A percentile compares a stretch with the other conserved stretches of the same genome.
These are phyloP conservation scores for Colletotrichum orbiculare DNA, from an alignment of 2,329 filamentous ascomycete species.

Conservation along the genomic window DNA sequence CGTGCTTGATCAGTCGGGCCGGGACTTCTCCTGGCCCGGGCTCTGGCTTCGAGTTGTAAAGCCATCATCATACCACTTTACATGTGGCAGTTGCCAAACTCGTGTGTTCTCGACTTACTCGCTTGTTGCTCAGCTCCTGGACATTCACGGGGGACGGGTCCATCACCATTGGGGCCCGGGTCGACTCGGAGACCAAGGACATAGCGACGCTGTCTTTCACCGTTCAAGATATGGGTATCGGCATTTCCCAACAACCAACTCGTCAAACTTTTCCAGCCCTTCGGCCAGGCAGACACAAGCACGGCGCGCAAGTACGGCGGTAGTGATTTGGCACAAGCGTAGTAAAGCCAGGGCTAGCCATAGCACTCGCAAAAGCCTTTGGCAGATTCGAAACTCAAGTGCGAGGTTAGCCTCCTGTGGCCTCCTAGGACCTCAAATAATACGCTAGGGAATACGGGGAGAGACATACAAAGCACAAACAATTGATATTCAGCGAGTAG, in stretches of 20 bases:
- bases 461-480: too few species aligned
- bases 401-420: too few species aligned
- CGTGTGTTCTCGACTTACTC: constrained; percentile 21
- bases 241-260: constrained; percentile 86
- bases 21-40: not conserved
- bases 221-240: constrained; percentile 91
- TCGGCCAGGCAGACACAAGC: constrained; percentile 91
- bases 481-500: too few species aligned
- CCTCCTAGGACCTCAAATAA: too few species aligned
- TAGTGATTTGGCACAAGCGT: constrained; percentile 73
- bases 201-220: constrained; percentile 83
- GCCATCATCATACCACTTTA: constrained; percentile 26
- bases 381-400: too few species aligned
- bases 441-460: too few species aligned
- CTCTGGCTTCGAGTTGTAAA: not conserved
- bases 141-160: constrained; percentile 85
- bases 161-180: constrained; percentile 82
- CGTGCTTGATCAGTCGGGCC: not conserved
- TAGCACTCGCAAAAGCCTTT: too few species aligned
- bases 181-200: constrained; percentile 77
- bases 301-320: constrained; percentile 92
- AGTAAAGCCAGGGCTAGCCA: too few species aligned
- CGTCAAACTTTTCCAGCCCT: constrained; percentile 89
- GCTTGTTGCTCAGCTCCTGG: not conserved
- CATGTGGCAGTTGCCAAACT: constrained; percentile 10